Percentiles rank a stretch among this genome's conserved stretches.
Conservation (phyloP, 345 rosid genomes). For the Turnera subulata region DNA sequence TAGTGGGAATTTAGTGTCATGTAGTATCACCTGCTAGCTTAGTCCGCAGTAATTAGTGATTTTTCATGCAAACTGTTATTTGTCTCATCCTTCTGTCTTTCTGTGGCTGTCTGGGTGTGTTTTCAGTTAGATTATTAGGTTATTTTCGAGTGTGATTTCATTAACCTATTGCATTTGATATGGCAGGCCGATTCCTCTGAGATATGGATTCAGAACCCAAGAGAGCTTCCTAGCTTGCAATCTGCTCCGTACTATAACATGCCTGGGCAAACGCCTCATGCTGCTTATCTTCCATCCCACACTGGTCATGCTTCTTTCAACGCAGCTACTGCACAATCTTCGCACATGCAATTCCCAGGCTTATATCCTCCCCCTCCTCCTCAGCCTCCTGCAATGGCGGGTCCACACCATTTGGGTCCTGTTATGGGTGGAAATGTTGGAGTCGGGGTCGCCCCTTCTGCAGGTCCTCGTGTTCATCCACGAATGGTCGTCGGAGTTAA, state of each 20-base stretch:
- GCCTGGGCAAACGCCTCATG: conserved; percentile 78
- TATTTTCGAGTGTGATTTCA: neutral
- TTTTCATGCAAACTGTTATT: too few relatives aligned
- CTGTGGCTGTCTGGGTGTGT: too few relatives aligned
- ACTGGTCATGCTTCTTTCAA: conserved; percentile 74
- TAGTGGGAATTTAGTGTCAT: too few relatives aligned
- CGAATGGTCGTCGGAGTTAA: too few relatives aligned
- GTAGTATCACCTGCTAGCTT: too few relatives aligned
- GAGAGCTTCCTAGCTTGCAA: conserved; percentile 67
- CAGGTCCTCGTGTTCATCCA: too few relatives aligned
- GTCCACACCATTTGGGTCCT: conserved; percentile 74
- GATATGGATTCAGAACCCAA: conserved; percentile 85
- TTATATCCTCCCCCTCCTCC: conserved; percentile 53
- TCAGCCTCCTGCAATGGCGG: conserved; percentile 63
- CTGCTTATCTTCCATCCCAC: conserved; percentile 74
- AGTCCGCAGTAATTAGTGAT: too few relatives aligned
- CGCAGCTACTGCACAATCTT: conserved; percentile 75
- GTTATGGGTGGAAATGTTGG: conserved; percentile 84
- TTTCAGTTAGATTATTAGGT: too few relatives aligned
- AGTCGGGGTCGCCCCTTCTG: conserved; percentile 63
- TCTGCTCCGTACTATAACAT: conserved; percentile 73
- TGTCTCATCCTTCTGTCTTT: too few relatives aligned
- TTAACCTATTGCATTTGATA: neutral
- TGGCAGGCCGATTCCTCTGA: conserved; percentile 84
- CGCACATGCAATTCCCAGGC: conserved; percentile 90